These are phyloP conservation scores for Colletotrichum sp. DNA, from an alignment of 2,329 filamentous ascomycete genomes.

Conservation along the genomic window DNA sequence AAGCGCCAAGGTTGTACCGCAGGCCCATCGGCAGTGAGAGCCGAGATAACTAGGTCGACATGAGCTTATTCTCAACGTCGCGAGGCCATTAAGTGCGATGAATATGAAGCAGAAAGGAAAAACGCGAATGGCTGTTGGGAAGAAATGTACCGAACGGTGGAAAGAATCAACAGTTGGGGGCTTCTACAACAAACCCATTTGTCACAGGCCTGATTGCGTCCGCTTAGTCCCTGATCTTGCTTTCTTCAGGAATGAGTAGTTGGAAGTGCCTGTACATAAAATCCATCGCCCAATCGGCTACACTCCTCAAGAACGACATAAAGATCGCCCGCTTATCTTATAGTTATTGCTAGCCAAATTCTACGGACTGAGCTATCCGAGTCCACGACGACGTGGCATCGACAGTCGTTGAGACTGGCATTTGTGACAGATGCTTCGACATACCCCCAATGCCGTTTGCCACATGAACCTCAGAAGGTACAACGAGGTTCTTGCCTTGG, in stretches of 20 bases:
- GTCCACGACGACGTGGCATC: neutral
- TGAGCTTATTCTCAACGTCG: neutral
- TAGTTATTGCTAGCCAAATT: neutral
- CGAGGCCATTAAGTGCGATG: rapidly evolving
- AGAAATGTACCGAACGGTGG: rapidly evolving
- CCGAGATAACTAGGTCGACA: neutral
- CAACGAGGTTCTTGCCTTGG: neutral
- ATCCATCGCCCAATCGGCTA: neutral
- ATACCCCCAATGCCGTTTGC: neutral
- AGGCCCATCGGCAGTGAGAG: neutral
- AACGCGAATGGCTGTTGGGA: rapidly evolving
- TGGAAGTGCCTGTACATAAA: neutral
- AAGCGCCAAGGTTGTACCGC: neutral
- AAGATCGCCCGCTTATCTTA: neutral
- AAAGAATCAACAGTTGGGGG: neutral
- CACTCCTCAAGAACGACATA: rapidly evolving
- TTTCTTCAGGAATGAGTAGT: neutral
- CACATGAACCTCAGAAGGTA: rapidly evolving
- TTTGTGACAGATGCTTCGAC: neutral
- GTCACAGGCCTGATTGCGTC: neutral
- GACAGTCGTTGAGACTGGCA: neutral
- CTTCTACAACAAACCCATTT: neutral
- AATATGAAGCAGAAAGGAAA: rapidly evolving
- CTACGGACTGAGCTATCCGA: neutral
- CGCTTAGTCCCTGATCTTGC: neutral